Evolutionary conservation across 2,329 filamentous ascomycete species (phyloP).

Genomic region (Pyrenophora seminiperda): DNA sequence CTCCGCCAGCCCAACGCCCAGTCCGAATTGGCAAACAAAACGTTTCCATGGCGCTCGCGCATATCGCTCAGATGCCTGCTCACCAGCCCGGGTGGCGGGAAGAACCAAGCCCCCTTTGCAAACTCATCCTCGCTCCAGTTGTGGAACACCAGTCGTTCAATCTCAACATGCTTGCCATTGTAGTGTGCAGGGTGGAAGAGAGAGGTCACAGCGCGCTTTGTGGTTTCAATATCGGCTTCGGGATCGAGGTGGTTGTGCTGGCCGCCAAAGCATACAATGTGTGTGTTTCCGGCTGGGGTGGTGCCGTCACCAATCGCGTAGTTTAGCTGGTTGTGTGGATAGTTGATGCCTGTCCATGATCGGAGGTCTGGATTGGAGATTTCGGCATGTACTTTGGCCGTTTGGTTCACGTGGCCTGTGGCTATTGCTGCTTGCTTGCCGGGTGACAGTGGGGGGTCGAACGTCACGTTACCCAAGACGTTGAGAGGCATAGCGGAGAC

Average conservation of each 20-base stretch:
- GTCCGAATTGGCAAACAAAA: constrained; percentile 56
- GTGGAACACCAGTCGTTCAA: constrained; percentile 50
- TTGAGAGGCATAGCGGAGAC: constrained; percentile 55
- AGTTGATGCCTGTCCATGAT: constrained; percentile 53
- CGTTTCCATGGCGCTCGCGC: constrained; percentile 50
- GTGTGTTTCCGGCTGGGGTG: constrained; percentile 51
- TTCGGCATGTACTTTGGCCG: constrained; percentile 56
- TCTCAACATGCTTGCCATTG: neutral
- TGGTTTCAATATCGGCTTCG: constrained; percentile 47
- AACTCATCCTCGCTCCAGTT: constrained; percentile 58
- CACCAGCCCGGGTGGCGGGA: constrained; percentile 45
- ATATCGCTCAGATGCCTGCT: constrained; percentile 50
- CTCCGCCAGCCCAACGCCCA: constrained; percentile 58
- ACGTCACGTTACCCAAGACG: constrained; percentile 50
- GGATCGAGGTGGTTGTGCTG: constrained; percentile 53
- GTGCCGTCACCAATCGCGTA: constrained; percentile 55
- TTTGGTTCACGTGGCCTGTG: constrained; percentile 54
- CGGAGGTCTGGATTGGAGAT: constrained; percentile 49
- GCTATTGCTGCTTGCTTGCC: constrained; percentile 47
- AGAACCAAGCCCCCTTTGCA: constrained; percentile 51
- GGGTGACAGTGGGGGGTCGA: constrained; percentile 48
- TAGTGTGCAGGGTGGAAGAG: neutral
- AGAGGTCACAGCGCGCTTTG: neutral
- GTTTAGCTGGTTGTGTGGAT: constrained; percentile 51
- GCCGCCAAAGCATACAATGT: constrained; percentile 55